These are phyloP conservation scores for Skeletonema grethae DNA, from an alignment of 108 stramenopile genomes.

Conservation along the genomic window DNA sequence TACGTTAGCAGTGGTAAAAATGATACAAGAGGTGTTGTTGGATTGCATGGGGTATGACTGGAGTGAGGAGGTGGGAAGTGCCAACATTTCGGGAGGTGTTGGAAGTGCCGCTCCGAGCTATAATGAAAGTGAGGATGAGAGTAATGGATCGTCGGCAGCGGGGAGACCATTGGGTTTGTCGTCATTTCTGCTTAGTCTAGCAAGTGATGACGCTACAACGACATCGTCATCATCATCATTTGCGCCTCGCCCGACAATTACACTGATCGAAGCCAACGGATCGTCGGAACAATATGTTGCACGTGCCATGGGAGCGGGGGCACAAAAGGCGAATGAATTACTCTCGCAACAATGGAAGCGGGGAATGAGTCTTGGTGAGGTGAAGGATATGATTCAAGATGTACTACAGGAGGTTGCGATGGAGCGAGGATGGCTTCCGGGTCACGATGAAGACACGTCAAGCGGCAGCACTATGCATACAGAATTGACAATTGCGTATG, in stretches of 20 bases:
- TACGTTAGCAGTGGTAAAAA: constrained; percentile 8
- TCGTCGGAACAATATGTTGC: constrained; percentile 34
- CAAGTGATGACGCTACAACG: not conserved
- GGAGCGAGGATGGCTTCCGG: constrained; percentile 23
- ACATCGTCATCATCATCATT: not conserved
- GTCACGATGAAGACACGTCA: not conserved
- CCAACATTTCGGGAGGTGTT: constrained; percentile 25
- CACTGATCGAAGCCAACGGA: constrained; percentile 37
- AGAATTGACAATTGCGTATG: constrained; percentile 22
- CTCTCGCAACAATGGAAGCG: constrained; percentile 32
- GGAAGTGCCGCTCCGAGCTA: constrained; percentile 37
- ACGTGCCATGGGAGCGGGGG: constrained; percentile 41
- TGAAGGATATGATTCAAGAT: constrained; percentile 14
- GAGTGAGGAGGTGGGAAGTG: constrained; percentile 19
- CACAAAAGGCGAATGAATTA: constrained; percentile 19
- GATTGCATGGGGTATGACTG: constrained; percentile 43
- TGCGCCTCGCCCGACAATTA: constrained; percentile 18
- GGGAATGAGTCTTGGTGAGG: constrained; percentile 11
- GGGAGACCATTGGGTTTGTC: constrained; percentile 47
- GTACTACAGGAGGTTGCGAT: constrained; percentile 29
- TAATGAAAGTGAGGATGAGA: constrained; percentile 20
- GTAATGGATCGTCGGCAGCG: constrained; percentile 1
- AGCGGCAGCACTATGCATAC: not conserved
- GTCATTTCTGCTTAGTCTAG: constrained; percentile 31
- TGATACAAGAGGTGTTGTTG: constrained; percentile 27